Percentiles rank a stretch among this genome's conserved stretches.
Evolutionary conservation across 2,329 filamentous ascomycete species (phyloP).

Genomic region (Venturia carpophila): DNA sequence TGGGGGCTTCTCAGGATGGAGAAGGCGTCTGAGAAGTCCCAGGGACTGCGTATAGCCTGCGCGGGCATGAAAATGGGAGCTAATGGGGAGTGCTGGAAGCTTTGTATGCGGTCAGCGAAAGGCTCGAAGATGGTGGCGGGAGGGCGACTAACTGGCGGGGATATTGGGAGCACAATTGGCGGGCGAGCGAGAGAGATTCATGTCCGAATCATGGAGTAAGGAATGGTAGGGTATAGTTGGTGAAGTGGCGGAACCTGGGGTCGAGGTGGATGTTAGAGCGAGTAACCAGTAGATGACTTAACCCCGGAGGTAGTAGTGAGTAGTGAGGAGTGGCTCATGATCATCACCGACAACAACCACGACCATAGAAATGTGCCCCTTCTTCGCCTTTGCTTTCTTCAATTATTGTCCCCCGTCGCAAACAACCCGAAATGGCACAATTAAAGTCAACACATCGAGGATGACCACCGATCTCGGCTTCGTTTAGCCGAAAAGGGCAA

Average conservation of each 20-base stretch:
- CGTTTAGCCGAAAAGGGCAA: neutral
- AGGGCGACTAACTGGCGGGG: neutral
- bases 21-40: constrained; percentile 41
- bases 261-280: neutral
- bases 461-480: neutral
- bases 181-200: neutral
- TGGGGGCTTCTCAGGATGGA: constrained; percentile 33
- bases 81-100: neutral
- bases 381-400: too few species aligned
- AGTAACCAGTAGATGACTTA: neutral
- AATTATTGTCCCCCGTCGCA: too few species aligned
- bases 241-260: neutral
- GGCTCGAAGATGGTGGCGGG: neutral
- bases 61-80: constrained; percentile 27
- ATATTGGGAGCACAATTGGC: neutral
- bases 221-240: neutral
- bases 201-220: neutral
- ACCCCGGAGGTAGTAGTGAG: too few species aligned
- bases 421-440: too few species aligned
- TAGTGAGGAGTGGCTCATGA: too few species aligned
- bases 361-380: too few species aligned
- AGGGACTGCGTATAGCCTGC: constrained; percentile 31
- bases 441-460: too few species aligned
- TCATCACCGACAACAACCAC: too few species aligned
- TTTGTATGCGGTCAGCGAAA: neutral